Evolutionary conservation across 352 stramenopile genomes (phyloP), one percentile per base, ranked within the genome.

Genomic region (Phytophthora litchii): DNA sequence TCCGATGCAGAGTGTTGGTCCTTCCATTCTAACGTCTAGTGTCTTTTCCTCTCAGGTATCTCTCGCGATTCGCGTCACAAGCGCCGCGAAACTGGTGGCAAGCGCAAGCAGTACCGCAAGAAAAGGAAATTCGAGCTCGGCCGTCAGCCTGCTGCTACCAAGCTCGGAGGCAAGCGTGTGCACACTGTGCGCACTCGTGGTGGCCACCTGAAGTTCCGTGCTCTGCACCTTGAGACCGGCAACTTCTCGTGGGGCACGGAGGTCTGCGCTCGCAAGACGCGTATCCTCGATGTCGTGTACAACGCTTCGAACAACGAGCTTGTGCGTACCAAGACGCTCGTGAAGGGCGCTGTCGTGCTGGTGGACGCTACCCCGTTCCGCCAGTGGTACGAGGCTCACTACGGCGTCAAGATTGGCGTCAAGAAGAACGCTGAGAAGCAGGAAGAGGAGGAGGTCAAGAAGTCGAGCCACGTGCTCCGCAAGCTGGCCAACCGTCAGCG

Each of bases 231-330:
- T 37, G 97, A 99, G 60, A 97, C 91, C 49, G 98, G 98, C 71
- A 99, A 99, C 94, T 99, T 99, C 78, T 98, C 95, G 66, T 99
- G 98, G 98, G 97, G 97, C 69, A 98, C 94, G 60, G 97, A 99
- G 80, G 94, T 97, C 17, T 94, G 88, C 66, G 97, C 98, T 40
- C 92, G 96, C 72, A 99, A 99, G 92, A 98, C 98, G 48, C 95
- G 97, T 95, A 98, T 99, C 55, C 86, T 99, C 32, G 97, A 99
- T 79, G 97, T 99, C 20, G 93, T 98, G 20, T 99, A 99, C 97
- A 99, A 99, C 83, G 94, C 97, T 46, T 99, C 97, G 68, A 99
- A 99, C 95, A 99, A 99, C 90, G 98, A 99, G 76, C 90, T 99
- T 64, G 97, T 99, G 60, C 96, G 98, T 82, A 99, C 98, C 71